Conservation (phyloP, 2,329 filamentous ascomycete genomes). For the Drechmeria coniospora region DNA sequence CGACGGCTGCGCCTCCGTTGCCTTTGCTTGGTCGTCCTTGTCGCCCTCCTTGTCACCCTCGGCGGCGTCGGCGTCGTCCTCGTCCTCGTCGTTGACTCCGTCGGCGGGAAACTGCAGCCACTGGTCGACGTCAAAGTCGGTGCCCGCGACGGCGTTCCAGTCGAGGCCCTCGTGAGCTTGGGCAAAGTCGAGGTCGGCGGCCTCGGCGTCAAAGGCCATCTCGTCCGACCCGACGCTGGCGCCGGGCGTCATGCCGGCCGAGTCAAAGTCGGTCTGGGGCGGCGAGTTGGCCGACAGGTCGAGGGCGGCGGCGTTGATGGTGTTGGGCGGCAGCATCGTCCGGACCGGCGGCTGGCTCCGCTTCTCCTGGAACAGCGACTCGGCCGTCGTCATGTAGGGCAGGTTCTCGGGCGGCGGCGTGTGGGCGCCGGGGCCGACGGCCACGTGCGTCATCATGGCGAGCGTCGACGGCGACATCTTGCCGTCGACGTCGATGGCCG, state of each 20-base stretch:
- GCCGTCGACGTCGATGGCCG: conserved; percentile 53
- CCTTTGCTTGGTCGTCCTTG: conserved; percentile 10
- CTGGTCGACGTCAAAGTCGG: conserved; percentile 42
- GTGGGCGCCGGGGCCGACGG: conserved; percentile 22
- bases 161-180: conserved; percentile 34
- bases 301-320: conserved; percentile 20
- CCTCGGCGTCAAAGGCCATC: conserved; percentile 17
- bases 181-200: conserved; percentile 30
- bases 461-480: conserved; percentile 17
- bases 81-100: conserved; percentile 24
- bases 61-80: conserved; percentile 6
- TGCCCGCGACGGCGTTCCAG: conserved; percentile 35
- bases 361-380: conserved; percentile 21
- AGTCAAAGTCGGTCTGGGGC: conserved; percentile 28
- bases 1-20: conserved; percentile 13
- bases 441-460: conserved; percentile 20
- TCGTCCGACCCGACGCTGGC: conserved; percentile 28
- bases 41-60: neutral
- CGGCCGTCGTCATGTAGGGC: conserved; percentile 26
- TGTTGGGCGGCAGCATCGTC: conserved; percentile 22
- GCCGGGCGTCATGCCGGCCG: conserved; percentile 27
- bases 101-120: conserved; percentile 43
- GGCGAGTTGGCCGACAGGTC: conserved; percentile 23
- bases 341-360: conserved; percentile 12
- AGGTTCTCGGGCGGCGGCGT: conserved; percentile 40